phyloP scores from a whole-genome alignment of 73 alveolate species.

The Effrenium voratum region DNA sequence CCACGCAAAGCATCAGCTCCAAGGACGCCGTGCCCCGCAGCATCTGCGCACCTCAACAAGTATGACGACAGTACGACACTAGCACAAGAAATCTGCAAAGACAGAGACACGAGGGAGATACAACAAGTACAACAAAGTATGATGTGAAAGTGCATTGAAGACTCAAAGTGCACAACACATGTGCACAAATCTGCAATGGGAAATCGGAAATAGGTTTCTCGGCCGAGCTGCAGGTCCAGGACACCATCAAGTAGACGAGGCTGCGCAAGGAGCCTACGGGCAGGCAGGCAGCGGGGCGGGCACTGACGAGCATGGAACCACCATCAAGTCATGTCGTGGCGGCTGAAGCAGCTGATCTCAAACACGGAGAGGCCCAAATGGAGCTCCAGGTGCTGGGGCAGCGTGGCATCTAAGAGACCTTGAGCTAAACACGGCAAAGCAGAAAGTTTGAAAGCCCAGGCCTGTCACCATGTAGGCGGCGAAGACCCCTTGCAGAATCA shows the following conservation, averaged over 20 bases:
- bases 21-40: neutral
- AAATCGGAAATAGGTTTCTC: neutral
- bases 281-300: too few species aligned
- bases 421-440: neutral
- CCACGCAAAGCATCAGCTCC: conserved; percentile 7
- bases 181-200: neutral
- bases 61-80: too few species aligned
- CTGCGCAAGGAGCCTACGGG: conserved; percentile 21
- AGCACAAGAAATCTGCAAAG: too few species aligned
- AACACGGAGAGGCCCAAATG: conserved; percentile 38
- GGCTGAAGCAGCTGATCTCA: conserved; percentile 21
- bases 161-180: too few species aligned
- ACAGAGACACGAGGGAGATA: too few species aligned
- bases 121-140: too few species aligned
- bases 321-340: neutral
- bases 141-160: too few species aligned
- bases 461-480: conserved; percentile 83
- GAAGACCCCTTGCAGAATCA: conserved; percentile 36
- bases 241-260: conserved; percentile 21
- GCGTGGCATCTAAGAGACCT: conserved; percentile 59
- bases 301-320: too few species aligned
- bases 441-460: neutral
- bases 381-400: conserved; percentile 50
- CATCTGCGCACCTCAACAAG: conserved; percentile 19
- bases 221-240: neutral